phyloP scores from a whole-genome alignment of 1,139 yeast species.

The Barnettozyma hawaiiensis region DNA sequence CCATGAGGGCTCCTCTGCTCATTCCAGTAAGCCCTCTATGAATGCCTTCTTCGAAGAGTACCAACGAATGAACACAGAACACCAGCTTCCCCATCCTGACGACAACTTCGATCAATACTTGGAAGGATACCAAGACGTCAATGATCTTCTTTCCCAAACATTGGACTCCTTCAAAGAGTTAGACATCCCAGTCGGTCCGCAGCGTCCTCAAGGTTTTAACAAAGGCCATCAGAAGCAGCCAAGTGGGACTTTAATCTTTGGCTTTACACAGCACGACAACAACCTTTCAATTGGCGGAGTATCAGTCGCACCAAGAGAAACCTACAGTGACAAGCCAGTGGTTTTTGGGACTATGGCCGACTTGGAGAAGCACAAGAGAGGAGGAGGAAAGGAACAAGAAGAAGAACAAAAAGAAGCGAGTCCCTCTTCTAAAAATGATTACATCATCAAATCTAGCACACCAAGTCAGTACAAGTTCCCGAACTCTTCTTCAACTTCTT shows the following conservation, averaged over 20 bases:
- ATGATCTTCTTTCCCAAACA: slow-evolving; percentile 23
- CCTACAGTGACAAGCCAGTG: slow-evolving; percentile 12
- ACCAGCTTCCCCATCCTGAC: slow-evolving; percentile 12
- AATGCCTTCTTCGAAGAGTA: slow-evolving; percentile 9
- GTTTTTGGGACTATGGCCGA: slow-evolving; percentile 1
- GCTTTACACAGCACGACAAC: slow-evolving; percentile 49
- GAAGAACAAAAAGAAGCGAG: slow-evolving; percentile 3
- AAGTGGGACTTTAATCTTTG: slow-evolving; percentile 64
- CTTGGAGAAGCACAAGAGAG: background rate
- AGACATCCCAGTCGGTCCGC: slow-evolving; percentile 24
- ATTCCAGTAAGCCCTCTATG: slow-evolving; percentile 8
- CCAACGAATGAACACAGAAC: slow-evolving; percentile 3
- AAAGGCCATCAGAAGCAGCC: slow-evolving; percentile 31
- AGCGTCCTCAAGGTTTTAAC: slow-evolving; percentile 5
- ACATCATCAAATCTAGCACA: slow-evolving; percentile 31
- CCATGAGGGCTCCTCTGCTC: background rate
- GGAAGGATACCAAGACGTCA: slow-evolving; percentile 17
- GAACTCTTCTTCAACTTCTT: slow-evolving; percentile 21
- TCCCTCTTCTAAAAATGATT: slow-evolving; percentile 7
- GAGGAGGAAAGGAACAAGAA: too few relatives aligned
- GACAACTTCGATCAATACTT: slow-evolving; percentile 15
- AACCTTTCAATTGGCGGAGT: slow-evolving; percentile 32
- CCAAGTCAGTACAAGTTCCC: slow-evolving; percentile 47
- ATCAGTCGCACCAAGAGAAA: slow-evolving; percentile 18
- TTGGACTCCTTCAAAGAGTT: slow-evolving; percentile 23